Evolutionary conservation across 192 early-diverging fungal genomes (phyloP).

Genomic region (Coemansia sp.): DNA sequence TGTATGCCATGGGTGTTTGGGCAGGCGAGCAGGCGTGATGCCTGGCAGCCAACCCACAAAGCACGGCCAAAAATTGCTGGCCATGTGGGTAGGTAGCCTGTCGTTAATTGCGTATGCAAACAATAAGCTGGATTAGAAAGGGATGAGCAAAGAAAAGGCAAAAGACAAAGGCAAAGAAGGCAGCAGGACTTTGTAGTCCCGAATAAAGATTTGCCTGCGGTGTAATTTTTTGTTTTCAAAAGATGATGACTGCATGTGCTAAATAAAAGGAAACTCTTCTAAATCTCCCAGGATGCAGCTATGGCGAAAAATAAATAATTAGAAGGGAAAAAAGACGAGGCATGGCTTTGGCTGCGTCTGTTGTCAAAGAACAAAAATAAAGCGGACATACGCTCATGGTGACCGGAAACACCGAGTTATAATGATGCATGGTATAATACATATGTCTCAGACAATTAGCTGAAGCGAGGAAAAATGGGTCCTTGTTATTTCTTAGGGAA

Average conservation of each 20-base stretch:
- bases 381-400: neutral
- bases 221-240: neutral
- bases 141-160: neutral
- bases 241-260: neutral
- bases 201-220: neutral
- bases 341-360: neutral
- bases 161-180: neutral
- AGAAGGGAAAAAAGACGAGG: neutral
- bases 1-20: neutral
- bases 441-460: neutral
- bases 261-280: neutral
- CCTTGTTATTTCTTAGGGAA: neutral
- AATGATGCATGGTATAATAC: neutral
- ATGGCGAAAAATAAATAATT: neutral
- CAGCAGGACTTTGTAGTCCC: too few species aligned
- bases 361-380: neutral
- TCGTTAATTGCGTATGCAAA: neutral
- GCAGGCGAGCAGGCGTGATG: neutral
- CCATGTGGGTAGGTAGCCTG: neutral
- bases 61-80: neutral
- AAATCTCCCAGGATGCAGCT: neutral
- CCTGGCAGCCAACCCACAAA: neutral
- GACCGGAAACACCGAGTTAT: conserved; percentile 1
- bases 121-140: neutral
- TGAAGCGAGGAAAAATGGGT: neutral